Evolutionary conservation across 2,329 filamentous ascomycete species (phyloP).

Genomic region (Calonectria fujianensis): DNA sequence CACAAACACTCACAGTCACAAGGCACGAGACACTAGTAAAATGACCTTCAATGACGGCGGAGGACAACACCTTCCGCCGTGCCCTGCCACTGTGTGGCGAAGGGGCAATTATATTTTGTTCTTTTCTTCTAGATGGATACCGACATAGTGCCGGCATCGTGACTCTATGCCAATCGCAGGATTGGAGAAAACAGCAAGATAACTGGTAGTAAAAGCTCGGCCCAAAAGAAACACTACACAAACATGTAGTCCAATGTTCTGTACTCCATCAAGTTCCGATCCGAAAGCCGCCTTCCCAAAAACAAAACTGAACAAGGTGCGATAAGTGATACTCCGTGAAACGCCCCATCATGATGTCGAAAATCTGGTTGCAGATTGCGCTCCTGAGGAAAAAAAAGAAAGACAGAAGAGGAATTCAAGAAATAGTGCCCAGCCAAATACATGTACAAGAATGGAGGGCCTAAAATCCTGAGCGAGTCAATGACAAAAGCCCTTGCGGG

Average conservation of each 20-base stretch:
- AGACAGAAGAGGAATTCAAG: slow-evolving; percentile 32
- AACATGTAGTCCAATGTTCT: slow-evolving; percentile 44
- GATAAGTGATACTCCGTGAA: slow-evolving; percentile 50
- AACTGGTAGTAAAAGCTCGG: slow-evolving; percentile 17
- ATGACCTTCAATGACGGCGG: slow-evolving; percentile 22
- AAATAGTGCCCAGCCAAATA: slow-evolving; percentile 36
- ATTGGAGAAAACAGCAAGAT: slow-evolving; percentile 25
- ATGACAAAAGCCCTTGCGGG: slow-evolving; percentile 38
- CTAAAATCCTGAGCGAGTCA: slow-evolving; percentile 38
- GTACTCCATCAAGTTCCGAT: slow-evolving; percentile 53
- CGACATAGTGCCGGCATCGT: slow-evolving; percentile 22
- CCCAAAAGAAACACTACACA: slow-evolving; percentile 30
- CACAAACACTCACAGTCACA: not conserved
- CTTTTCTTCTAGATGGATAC: slow-evolving; percentile 36
- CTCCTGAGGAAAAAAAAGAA: slow-evolving; percentile 47
- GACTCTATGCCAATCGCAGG: slow-evolving; percentile 28
- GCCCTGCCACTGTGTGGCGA: slow-evolving; percentile 30
- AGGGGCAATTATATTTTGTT: slow-evolving; percentile 36
- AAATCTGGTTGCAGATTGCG: slow-evolving; percentile 43
- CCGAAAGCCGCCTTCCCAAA: slow-evolving; percentile 38
- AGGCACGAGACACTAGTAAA: not conserved
- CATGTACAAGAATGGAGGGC: slow-evolving; percentile 41
- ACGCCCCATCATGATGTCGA: slow-evolving; percentile 56
- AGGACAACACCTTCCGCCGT: slow-evolving; percentile 15
- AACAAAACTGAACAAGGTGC: slow-evolving; percentile 37